Base-by-base conservation (phyloP, 2,329 filamentous ascomycete genomes). In the Fusarium subglutinans region DNA sequence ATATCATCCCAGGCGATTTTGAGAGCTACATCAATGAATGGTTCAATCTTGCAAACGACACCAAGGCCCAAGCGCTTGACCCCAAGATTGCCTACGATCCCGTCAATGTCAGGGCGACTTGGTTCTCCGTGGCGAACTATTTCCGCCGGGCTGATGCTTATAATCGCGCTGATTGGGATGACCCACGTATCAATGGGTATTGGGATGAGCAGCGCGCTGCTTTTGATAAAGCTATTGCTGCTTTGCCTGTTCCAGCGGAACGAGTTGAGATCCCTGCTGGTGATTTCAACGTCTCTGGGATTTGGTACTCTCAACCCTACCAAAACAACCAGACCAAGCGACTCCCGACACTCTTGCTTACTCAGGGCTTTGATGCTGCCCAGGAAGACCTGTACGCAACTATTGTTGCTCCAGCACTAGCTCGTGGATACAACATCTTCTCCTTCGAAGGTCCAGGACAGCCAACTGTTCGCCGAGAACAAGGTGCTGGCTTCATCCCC, bases 111-210 rank as follows among this genome's bases (percentile, higher is more conserved):
- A 72, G 78, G 13, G 71, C 73, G 0, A 65, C 73, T 12, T 79
- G 69, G 71, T 85, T 87, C 77, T 81, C 78, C 9, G 81, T 83
- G 1, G 69, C 85, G 1, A 80, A 77, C 8, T 87, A 87, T 75
- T 87, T 82, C 68, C 82, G 85, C 22, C 60, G 75, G 1, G 82
- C 86, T 6, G 82, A 83, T 67, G 85, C 85, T 69, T 87, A 81
- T 67, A 77, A 85, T 20, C 81, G 83, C 40, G 80, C 77, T 11
- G 83, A 87, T 71, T 79, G 77, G 79, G 78, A 66, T 28, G 82
- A 87, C 40, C 83, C 84, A 8, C 81, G 82, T 5, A 83, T 86
- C 68, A 77, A 80, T 33, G 70, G 59, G 6, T 66, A 83, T 3
- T 86, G 84, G 84, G 71, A 77, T 9, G 74, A 81, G 45, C 82